phyloP scores from a whole-genome alignment of 179 eudicot genomes.

The Sideroxylon spinosum region DNA sequence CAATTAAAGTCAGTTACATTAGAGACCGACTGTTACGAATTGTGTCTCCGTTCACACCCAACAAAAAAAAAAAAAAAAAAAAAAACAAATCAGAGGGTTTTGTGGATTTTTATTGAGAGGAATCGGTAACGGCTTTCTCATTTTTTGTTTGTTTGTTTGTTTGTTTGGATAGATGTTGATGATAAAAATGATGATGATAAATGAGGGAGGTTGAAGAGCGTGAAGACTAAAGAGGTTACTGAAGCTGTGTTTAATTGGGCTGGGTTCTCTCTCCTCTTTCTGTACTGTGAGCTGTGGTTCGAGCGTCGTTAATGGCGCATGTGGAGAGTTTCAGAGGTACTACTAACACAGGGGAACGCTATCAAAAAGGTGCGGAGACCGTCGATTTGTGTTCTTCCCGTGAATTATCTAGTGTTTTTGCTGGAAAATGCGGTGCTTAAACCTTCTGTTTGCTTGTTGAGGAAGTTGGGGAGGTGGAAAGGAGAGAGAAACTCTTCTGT shows the following conservation, averaged over 20 bases:
- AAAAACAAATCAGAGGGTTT: neutral
- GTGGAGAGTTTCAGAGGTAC: slow-evolving; percentile 20
- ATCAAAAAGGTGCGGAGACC: slow-evolving; percentile 13
- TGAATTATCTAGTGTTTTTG: neutral
- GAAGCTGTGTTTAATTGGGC: neutral
- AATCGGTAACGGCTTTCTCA: slow-evolving; percentile 20
- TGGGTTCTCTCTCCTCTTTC: neutral
- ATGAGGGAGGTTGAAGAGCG: slow-evolving; percentile 26
- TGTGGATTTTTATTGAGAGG: slow-evolving; percentile 3
- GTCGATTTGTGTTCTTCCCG: neutral
- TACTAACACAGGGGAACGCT: slow-evolving; percentile 12
- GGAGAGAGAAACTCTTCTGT: neutral
- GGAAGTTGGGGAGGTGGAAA: neutral
- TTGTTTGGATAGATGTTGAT: slow-evolving; percentile 4
- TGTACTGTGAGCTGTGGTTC: slow-evolving; percentile 13
- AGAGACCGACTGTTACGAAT: neutral
- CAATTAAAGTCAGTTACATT: slow-evolving; percentile 12
- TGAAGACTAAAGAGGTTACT: neutral
- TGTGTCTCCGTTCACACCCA: neutral
- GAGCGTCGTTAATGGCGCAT: slow-evolving; percentile 22
- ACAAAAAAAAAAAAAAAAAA: too few relatives aligned
- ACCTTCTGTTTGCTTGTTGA: slow-evolving; percentile 13
- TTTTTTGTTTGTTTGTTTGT: too few relatives aligned
- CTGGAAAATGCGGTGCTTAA: neutral
- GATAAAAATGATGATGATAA: slow-evolving; percentile 21